These are phyloP conservation scores for Echium plantagineum DNA, from an alignment of 257 asterid genomes.

Conservation along the genomic window DNA sequence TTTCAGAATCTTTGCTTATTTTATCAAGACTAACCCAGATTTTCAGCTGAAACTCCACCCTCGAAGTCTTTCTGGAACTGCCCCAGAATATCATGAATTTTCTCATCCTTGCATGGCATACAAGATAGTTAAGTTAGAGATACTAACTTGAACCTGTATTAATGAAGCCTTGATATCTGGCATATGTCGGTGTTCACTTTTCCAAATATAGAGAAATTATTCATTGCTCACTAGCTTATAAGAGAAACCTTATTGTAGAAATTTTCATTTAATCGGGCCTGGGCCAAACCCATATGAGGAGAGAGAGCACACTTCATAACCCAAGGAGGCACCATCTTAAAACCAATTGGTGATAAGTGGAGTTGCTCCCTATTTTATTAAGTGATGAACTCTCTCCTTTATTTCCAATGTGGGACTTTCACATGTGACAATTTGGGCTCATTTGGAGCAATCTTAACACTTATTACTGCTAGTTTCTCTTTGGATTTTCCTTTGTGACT, in stretches of 20 bases:
- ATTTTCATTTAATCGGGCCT: too few relatives aligned
- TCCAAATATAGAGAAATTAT: not conserved
- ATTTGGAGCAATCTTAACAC: too few relatives aligned
- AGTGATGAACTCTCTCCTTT: too few relatives aligned
- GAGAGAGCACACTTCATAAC: too few relatives aligned
- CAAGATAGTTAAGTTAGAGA: conserved; percentile 20
- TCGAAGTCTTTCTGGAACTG: conserved; percentile 94
- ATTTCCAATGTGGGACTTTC: too few relatives aligned
- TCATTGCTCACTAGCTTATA: not conserved
- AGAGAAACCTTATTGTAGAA: too few relatives aligned
- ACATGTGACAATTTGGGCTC: too few relatives aligned
- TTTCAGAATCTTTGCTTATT: conserved; percentile 1
- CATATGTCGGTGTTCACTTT: not conserved
- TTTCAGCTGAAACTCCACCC: conserved; percentile 92
- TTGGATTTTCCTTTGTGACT: not conserved
- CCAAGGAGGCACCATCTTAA: too few relatives aligned
- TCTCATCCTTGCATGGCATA: conserved; percentile 52
- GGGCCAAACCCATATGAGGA: too few relatives aligned
- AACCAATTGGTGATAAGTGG: too few relatives aligned
- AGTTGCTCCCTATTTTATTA: too few relatives aligned
- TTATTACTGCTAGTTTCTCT: not conserved
- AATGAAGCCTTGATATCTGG: not conserved
- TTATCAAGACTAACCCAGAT: conserved; percentile 67
- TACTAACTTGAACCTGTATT: not conserved
- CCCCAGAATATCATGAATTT: conserved; percentile 71